These are phyloP conservation scores for Saitozyma sp. DNA, from an alignment of 768 basidiomycete species.

Conservation along the genomic window DNA sequence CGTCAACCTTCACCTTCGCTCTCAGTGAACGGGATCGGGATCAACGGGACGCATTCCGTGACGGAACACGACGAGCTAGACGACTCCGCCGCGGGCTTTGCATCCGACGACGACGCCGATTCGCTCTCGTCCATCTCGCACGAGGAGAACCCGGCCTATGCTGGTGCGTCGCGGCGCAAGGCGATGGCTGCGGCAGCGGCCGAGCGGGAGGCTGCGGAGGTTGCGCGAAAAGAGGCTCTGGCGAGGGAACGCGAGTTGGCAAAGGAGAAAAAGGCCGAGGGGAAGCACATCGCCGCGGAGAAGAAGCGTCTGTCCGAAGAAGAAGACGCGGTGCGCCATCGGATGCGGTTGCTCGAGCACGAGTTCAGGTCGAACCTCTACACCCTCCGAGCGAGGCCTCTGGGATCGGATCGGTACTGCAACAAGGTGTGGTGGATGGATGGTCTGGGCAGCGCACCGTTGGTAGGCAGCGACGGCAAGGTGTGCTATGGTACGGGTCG, in stretches of 20 bases:
- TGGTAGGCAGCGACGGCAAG: slow-evolving; percentile 62
- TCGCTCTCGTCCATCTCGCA: slow-evolving; percentile 48
- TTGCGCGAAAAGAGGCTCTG: slow-evolving; percentile 60
- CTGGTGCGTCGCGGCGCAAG: slow-evolving; percentile 32
- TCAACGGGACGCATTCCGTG: slow-evolving; percentile 14
- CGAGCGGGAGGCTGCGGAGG: slow-evolving; percentile 53
- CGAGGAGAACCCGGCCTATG: slow-evolving; percentile 8
- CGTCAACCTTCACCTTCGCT: background rate
- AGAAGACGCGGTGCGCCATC: slow-evolving; percentile 74
- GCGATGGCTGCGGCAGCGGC: slow-evolving; percentile 42
- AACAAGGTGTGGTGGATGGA: slow-evolving; percentile 99
- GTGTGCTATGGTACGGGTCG: slow-evolving; percentile 85
- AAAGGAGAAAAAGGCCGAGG: slow-evolving; percentile 71
- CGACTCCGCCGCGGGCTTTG: slow-evolving; percentile 25
- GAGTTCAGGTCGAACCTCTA: slow-evolving; percentile 90
- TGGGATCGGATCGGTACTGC: slow-evolving; percentile 90
- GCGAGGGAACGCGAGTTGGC: slow-evolving; percentile 80
- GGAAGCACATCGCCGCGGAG: slow-evolving; percentile 78
- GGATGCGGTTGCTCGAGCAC: slow-evolving; percentile 82
- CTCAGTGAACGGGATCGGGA: slow-evolving; percentile 10
- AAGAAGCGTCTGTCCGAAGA: slow-evolving; percentile 84
- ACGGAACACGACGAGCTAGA: slow-evolving; percentile 36
- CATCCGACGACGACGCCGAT: slow-evolving; percentile 45
- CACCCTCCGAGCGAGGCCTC: slow-evolving; percentile 77
- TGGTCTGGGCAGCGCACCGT: slow-evolving; percentile 80